phyloP scores from a whole-genome alignment of 306 rosid species.

The Gastrolobium villosum region DNA sequence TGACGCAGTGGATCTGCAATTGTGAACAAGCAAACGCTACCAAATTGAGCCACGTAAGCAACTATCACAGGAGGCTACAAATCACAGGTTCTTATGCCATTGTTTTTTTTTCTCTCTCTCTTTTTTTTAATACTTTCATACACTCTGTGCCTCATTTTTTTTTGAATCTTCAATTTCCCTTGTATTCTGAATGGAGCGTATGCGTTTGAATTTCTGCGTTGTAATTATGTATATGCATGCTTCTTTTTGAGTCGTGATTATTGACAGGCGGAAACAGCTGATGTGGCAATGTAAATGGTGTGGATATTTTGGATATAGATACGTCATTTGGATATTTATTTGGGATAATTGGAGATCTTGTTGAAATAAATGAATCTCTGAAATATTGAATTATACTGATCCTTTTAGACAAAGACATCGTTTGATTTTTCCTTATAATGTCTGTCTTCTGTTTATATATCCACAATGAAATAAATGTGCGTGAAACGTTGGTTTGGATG shows the following conservation, averaged over 20 bases:
- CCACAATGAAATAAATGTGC: slow-evolving; percentile 6
- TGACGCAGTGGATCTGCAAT: slow-evolving; percentile 43
- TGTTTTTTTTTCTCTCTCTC: background rate
- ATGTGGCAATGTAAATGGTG: background rate
- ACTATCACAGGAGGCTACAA: background rate
- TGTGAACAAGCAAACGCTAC: slow-evolving; percentile 24
- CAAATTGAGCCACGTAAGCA: slow-evolving; percentile 17
- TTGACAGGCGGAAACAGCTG: background rate
- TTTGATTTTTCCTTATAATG: slow-evolving; percentile 5
- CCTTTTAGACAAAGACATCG: background rate
- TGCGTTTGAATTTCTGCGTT: background rate
- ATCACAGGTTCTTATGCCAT: slow-evolving; percentile 41
- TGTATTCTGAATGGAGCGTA: background rate
- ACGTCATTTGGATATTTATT: slow-evolving; percentile 4
- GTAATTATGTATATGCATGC: background rate
- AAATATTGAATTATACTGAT: background rate
- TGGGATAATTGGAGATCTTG: slow-evolving; percentile 21
- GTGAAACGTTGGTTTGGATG: background rate
- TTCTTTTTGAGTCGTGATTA: background rate
- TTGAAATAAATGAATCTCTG: background rate
- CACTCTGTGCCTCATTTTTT: background rate
- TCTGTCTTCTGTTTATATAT: background rate
- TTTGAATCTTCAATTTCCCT: background rate
- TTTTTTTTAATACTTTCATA: background rate
- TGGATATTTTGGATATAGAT: slow-evolving; percentile 16